Percentiles rank a stretch among this genome's conserved stretches.
These are phyloP conservation scores for Puccinia novopanici DNA, from an alignment of 1,284 basidiomycete species.

Conservation along the genomic window DNA sequence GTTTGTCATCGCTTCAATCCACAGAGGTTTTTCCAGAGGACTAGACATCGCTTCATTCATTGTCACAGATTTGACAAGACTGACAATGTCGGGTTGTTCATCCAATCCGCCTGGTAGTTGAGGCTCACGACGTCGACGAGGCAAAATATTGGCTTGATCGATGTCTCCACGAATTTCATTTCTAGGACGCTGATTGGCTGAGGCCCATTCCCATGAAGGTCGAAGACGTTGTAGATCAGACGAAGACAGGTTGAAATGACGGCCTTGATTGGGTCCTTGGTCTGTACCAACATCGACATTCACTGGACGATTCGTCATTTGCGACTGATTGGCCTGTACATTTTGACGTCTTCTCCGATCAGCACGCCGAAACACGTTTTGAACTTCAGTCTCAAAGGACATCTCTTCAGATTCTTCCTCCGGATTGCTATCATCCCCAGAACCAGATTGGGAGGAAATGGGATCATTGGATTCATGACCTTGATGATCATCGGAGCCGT, in stretches of 20 bases:
- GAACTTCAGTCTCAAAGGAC: too few relatives aligned
- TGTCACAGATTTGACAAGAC: not conserved
- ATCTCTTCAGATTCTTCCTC: too few relatives aligned
- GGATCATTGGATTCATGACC: too few relatives aligned
- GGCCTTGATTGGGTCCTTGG: not conserved
- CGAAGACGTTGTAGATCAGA: not conserved
- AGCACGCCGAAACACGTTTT: too few relatives aligned
- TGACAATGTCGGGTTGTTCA: not conserved
- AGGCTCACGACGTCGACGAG: not conserved
- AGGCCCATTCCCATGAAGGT: not conserved
- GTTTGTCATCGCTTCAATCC: constrained; percentile 25
- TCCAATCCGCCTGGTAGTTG: not conserved
- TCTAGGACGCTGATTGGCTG: not conserved
- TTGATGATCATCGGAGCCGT: too few relatives aligned
- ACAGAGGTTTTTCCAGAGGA: not conserved
- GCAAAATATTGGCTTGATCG: not conserved
- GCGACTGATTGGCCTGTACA: too few relatives aligned
- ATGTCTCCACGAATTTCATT: not conserved
- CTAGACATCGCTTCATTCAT: not conserved
- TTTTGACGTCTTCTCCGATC: too few relatives aligned
- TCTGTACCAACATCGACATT: not conserved
- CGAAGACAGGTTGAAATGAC: not conserved
- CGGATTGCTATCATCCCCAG: not conserved
- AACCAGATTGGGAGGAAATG: too few relatives aligned
- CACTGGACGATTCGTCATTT: too few relatives aligned